Base-by-base conservation (phyloP, 2,329 filamentous ascomycete genomes). In the Pezizomycotina sp. region DNA sequence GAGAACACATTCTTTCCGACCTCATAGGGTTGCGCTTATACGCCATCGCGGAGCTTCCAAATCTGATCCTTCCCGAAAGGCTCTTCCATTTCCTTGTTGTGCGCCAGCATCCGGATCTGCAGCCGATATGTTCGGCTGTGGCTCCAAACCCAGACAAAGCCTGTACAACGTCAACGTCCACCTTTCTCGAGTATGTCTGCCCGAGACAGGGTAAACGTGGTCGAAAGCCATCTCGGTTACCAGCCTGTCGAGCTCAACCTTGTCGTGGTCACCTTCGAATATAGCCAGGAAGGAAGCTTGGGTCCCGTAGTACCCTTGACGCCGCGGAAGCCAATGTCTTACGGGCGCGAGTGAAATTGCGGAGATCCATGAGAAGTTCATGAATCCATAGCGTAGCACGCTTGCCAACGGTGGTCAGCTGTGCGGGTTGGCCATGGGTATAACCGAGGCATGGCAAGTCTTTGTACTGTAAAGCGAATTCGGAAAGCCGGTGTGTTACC, bases 11-110 rank as follows among this genome's bases (percentile, higher is more conserved):
- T 31, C 57, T 48, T 38, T 59, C 57, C 10, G 49, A 54, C 13
- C 64, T 58, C 62, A 63, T 63, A 14, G 62, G 62, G 48, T 65
- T 65, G 32, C 71, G 65, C 62, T 77, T 77, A 62, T 76, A 77
- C 3, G 73, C 72, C 58, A 69, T 68, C 39, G 72, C 72, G 30
- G 63, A 68, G 27, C 64, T 70, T 18, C 76, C 78, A 48, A n/a
- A 84, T 82, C 59, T 91, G 81, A 47, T 73, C 69, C 50, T 71
- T 72, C 60, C 84, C 78, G 50, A 82, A 80, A 0, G 79, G 80
- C 62, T 84, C 79, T 54, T 91, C 83, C 40, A 89, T 63, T 57
- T 91, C 81, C 64, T 92, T 91, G 59, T 73, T 68, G 52, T 68
- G 64, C 4, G 76, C 75, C 30, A 86, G 62, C 53, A 80, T 74